Conservation (phyloP, 345 rosid genomes). For the Psidium friedrichsthalianum region DNA sequence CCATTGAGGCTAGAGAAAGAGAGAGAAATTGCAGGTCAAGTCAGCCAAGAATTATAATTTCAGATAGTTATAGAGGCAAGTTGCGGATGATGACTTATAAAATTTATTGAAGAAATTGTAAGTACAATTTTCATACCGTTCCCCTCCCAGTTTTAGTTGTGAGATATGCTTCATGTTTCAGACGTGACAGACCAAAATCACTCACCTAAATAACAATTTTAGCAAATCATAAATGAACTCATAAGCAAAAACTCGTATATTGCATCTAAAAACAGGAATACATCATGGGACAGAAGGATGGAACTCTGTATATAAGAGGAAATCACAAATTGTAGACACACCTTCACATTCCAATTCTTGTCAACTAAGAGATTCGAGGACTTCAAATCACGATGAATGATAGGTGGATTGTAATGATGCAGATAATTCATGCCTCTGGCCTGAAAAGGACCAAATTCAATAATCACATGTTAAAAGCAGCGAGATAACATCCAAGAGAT, state of each 20-base stretch:
- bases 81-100: neutral
- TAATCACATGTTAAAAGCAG: neutral
- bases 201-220: conserved; percentile 49
- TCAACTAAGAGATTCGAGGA: conserved; percentile 95
- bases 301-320: neutral
- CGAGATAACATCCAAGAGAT: neutral
- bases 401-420: conserved; percentile 82
- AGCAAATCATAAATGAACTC: neutral
- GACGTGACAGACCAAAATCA: conserved; percentile 97
- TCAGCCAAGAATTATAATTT: neutral
- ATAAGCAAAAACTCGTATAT: neutral
- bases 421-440: conserved; percentile 97
- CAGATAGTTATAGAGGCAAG: neutral
- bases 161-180: conserved; percentile 75
- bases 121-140: conserved; percentile 38
- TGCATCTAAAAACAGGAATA: neutral
- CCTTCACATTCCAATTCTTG: conserved; percentile 94
- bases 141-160: conserved; percentile 81
- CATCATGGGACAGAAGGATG: neutral
- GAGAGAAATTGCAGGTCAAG: neutral
- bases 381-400: conserved; percentile 97
- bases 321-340: conserved; percentile 11
- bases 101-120: neutral
- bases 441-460: conserved; percentile 23
- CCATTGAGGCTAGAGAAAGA: conserved; percentile 79